Conservation (phyloP, 139 green algal genomes). For the Closterium sp. region DNA sequence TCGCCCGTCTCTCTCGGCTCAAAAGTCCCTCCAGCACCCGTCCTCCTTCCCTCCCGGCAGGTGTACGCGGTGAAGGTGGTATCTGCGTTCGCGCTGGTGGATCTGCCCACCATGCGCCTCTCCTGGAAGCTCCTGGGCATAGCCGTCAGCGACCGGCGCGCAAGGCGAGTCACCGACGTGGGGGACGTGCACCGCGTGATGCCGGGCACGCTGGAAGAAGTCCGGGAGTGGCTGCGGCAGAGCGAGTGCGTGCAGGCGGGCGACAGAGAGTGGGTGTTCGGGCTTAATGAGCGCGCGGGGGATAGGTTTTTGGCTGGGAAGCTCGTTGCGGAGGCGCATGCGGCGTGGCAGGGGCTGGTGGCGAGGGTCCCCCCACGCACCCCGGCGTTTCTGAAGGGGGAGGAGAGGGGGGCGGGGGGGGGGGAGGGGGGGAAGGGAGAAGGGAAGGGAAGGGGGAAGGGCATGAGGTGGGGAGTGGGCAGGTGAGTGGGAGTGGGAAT, state of each 20-base stretch:
- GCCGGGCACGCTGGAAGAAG: constrained; percentile 11
- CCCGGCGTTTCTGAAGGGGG: background rate
- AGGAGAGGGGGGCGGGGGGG: background rate
- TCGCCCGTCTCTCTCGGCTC: background rate
- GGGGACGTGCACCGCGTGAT: constrained; percentile 21
- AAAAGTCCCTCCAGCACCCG: background rate
- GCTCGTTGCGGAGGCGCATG: constrained; percentile 9
- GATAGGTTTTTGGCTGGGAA: background rate
- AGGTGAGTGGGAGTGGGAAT: background rate
- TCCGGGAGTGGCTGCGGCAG: constrained; percentile 26
- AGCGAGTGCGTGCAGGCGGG: background rate
- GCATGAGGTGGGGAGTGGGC: background rate
- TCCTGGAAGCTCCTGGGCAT: constrained; percentile 30
- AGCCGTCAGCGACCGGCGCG: background rate
- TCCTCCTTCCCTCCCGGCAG: background rate
- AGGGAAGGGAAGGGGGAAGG: background rate
- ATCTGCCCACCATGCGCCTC: background rate
- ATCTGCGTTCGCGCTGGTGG: constrained; percentile 15
- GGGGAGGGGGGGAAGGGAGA: background rate
- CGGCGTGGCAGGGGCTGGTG: constrained; percentile 5
- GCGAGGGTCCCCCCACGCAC: background rate
- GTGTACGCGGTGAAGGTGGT: constrained; percentile 28
- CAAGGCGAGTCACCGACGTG: constrained; percentile 4
- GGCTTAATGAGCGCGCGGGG: constrained; percentile 8
- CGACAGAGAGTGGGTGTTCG: background rate